These are phyloP conservation scores for Aspergillus novofumigatus DNA, from an alignment of 2,329 filamentous ascomycete species.

Conservation along the genomic window DNA sequence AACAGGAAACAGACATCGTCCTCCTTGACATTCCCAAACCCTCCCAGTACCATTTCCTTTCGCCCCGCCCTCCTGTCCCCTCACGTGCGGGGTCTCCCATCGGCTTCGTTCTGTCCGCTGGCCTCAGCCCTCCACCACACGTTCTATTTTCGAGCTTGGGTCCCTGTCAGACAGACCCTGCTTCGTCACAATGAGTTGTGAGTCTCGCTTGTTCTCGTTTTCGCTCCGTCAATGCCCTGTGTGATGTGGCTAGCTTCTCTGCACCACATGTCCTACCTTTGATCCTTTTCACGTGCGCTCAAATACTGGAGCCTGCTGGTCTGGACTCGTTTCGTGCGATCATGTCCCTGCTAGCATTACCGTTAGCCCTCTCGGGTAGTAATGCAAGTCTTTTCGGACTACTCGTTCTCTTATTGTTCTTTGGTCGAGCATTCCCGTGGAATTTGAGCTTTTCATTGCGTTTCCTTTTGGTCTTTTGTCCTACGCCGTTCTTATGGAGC, in stretches of 20 bases:
- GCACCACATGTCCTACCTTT: conserved; percentile 2
- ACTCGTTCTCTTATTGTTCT: conserved; percentile 2
- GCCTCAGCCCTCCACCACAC: conserved; percentile 16
- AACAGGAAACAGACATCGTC: neutral
- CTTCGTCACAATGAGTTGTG: conserved; percentile 22
- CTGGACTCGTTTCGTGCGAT: neutral
- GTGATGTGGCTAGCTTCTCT: conserved; percentile 2
- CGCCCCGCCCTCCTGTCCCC: conserved; percentile 10
- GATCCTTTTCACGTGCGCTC: conserved; percentile 1
- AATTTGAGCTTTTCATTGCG: neutral
- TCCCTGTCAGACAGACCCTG: conserved; percentile 1
- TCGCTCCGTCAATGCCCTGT: neutral
- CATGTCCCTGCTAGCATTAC: conserved; percentile 1
- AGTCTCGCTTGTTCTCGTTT: conserved; percentile 9
- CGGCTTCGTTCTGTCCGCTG: conserved; percentile 8
- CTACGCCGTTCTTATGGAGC: neutral
- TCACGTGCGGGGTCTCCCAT: conserved; percentile 23
- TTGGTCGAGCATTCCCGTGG: conserved; percentile 5
- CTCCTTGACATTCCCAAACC: neutral
- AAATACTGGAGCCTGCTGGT: conserved; percentile 5
- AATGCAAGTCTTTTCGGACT: conserved; percentile 2
- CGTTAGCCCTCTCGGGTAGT: conserved; percentile 3
- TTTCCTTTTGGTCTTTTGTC: neutral
- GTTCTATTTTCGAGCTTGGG: conserved; percentile 1
- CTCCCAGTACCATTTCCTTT: neutral